Conservation (phyloP, 179 eudicot genomes). For the Gypsophila paniculata region DNA sequence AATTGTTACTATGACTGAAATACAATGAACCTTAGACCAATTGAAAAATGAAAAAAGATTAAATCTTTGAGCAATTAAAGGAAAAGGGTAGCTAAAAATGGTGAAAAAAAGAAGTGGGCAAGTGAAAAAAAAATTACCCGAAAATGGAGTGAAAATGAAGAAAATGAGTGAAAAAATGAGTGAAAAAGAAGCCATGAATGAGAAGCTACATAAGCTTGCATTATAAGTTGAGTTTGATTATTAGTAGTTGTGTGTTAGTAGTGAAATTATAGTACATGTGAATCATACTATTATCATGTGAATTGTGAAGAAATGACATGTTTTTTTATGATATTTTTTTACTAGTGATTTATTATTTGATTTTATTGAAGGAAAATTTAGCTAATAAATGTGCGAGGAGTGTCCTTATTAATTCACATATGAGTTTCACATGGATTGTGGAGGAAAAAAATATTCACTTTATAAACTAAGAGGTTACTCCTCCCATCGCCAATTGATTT, state of each 20-base stretch:
- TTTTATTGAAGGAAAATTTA: neutral
- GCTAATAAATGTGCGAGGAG: too few species aligned
- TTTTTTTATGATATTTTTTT: too few species aligned
- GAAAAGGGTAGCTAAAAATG: conserved; percentile 24
- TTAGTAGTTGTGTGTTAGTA: conserved; percentile 18
- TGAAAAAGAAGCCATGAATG: conserved; percentile 54
- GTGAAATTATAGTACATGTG: conserved; percentile 22
- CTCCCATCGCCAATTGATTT: too few species aligned
- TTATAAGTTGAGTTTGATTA: conserved; percentile 16
- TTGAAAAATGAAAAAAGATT: neutral
- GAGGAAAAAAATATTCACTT: too few species aligned
- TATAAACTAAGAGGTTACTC: too few species aligned
- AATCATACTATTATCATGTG: conserved; percentile 7
- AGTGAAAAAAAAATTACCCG: conserved; percentile 37
- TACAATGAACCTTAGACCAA: neutral
- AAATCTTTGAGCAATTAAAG: conserved; percentile 2
- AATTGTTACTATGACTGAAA: neutral
- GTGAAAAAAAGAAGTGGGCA: conserved; percentile 22
- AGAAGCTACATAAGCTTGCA: conserved; percentile 34
- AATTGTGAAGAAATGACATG: neutral
- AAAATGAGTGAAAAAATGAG: conserved; percentile 29
- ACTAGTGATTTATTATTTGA: too few species aligned
- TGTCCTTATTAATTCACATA: too few species aligned
- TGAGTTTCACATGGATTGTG: too few species aligned
- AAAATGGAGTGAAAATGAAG: conserved; percentile 24